Evolutionary conservation across 2,329 filamentous ascomycete species (phyloP).

Genomic region (Claviceps digitariae): DNA sequence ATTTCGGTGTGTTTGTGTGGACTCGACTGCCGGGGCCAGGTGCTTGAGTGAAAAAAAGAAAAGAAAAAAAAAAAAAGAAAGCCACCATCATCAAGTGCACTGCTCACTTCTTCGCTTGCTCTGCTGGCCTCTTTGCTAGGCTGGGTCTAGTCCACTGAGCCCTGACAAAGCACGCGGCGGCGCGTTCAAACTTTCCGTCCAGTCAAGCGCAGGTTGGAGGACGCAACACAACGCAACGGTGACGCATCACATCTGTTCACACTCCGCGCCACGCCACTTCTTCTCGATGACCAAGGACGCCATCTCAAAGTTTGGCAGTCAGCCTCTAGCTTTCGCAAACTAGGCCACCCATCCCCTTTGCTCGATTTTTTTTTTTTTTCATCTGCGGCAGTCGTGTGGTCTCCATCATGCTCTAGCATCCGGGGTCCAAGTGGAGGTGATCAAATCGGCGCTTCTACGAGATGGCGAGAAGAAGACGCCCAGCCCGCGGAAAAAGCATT

Average conservation of each 20-base stretch:
- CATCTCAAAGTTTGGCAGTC: not conserved
- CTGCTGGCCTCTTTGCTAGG: not conserved
- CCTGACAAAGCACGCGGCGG: not conserved
- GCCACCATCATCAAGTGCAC: not conserved
- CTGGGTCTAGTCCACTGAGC: not conserved
- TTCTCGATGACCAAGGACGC: not conserved
- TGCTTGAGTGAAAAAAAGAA: not conserved
- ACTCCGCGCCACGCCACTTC: not conserved
- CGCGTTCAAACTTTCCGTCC: not conserved
- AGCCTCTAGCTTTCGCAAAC: not conserved
- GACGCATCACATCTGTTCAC: not conserved
- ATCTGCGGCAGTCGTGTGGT: not conserved
- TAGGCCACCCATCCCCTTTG: not conserved
- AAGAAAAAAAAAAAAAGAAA: not conserved
- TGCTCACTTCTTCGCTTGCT: not conserved
- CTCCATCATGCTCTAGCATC: not conserved
- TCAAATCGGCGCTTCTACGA: not conserved
- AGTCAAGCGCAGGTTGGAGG: not conserved
- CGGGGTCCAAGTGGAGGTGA: not conserved
- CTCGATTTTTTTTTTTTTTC: slow-evolving; percentile 7
- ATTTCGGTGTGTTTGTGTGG: not conserved
- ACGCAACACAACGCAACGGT: slow-evolving; percentile 4
- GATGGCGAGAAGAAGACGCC: not conserved
- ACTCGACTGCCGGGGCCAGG: not conserved
- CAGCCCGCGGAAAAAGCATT: not conserved